Conservation (phyloP, 805 yeast genomes). For the Lachancea meyersii region DNA sequence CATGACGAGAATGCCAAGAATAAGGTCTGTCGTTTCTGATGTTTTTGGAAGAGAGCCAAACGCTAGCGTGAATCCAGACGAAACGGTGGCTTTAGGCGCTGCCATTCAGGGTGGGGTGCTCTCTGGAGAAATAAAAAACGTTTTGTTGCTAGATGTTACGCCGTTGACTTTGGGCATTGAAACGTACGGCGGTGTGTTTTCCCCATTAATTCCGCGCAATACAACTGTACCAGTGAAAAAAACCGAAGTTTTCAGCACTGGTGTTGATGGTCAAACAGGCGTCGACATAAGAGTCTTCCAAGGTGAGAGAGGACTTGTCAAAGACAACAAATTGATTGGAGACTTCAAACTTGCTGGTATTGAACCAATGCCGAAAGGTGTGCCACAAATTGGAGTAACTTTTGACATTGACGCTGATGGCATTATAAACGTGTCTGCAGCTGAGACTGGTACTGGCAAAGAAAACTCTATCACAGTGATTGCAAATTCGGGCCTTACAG, state of each 20-base stretch:
- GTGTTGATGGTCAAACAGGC: conserved; percentile 80
- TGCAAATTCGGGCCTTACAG: conserved; percentile 64
- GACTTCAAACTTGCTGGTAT: conserved; percentile 66
- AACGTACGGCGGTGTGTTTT: conserved; percentile 78
- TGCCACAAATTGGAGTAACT: conserved; percentile 70
- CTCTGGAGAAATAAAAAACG: conserved; percentile 77
- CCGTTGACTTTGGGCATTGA: conserved; percentile 80
- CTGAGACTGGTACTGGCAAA: conserved; percentile 71
- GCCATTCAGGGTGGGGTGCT: conserved; percentile 85
- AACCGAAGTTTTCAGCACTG: conserved; percentile 71
- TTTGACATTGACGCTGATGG: conserved; percentile 83
- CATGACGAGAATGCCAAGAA: conserved; percentile 86
- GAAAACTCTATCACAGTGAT: conserved; percentile 60
- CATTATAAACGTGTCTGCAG: conserved; percentile 72
- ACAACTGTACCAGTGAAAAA: conserved; percentile 71
- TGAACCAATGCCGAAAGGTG: conserved; percentile 72
- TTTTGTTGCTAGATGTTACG: conserved; percentile 71
- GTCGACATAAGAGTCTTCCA: conserved; percentile 74
- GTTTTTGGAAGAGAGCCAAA: conserved; percentile 61
- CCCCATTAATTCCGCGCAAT: conserved; percentile 72
- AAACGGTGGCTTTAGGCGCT: conserved; percentile 88
- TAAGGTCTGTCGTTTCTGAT: conserved; percentile 53
- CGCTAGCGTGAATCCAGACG: conserved; percentile 79
- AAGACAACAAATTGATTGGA: conserved; percentile 72
- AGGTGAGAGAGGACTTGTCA: conserved; percentile 75